A percentile compares a stretch with the other conserved stretches of the same genome.
Conservation (phyloP, 2,329 filamentous ascomycete species). For the Fusarium abutilonis region DNA sequence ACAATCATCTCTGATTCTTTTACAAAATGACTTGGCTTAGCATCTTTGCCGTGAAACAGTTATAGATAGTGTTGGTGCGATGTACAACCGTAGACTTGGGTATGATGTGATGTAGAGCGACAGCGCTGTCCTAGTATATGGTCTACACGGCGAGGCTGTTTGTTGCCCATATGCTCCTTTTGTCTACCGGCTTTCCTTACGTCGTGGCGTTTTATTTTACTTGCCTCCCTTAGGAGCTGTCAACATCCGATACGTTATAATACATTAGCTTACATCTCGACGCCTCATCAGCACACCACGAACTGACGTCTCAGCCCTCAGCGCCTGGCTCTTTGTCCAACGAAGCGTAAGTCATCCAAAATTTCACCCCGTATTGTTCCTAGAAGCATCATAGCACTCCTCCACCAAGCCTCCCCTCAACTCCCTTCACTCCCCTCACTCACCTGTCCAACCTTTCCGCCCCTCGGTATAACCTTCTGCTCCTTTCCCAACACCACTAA, state of each 20-base stretch:
- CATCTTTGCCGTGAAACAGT: not conserved
- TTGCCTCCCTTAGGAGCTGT: not conserved
- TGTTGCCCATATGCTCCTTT: not conserved
- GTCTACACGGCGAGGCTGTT: not conserved
- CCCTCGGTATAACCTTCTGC: conserved; percentile 39
- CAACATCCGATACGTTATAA: not conserved
- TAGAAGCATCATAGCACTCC: not conserved
- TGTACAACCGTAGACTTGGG: not conserved
- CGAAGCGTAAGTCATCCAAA: rapidly evolving
- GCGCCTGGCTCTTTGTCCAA: not conserved
- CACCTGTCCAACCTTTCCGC: not conserved
- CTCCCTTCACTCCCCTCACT: conserved; percentile 5
- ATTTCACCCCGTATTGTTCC: not conserved
- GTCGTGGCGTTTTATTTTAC: conserved; percentile 4
- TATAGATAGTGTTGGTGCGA: too few relatives aligned
- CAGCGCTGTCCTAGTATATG: not conserved
- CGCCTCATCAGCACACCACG: too few relatives aligned
- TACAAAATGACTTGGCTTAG: conserved; percentile 1
- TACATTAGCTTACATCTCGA: conserved; percentile 1
- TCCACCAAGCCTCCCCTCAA: not conserved
- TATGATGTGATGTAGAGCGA: too few relatives aligned
- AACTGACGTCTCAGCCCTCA: not conserved
- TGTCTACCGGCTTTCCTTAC: not conserved
- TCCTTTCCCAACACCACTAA: conserved; percentile 48
- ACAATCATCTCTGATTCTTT: conserved; percentile 5